phyloP scores from a whole-genome alignment of 495 filamentous ascomycete species.

The Baudoinia panamericana region DNA sequence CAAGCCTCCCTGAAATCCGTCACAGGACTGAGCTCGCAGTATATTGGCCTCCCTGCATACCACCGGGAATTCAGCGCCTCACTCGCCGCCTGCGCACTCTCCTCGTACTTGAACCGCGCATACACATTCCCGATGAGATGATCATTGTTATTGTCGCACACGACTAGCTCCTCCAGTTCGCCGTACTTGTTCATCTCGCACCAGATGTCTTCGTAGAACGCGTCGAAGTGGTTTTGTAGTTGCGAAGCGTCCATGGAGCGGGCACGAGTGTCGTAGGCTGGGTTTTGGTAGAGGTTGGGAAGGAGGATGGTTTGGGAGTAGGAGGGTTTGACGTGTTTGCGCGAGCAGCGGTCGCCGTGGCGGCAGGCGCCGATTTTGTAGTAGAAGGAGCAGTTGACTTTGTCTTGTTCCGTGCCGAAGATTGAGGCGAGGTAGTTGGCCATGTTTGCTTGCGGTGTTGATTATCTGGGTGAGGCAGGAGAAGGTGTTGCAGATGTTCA shows the following conservation, averaged over 20 bases:
- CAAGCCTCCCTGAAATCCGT: conserved; percentile 98
- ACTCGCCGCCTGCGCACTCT: conserved; percentile 83
- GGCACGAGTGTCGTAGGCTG: conserved; percentile 90
- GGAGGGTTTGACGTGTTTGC: conserved; percentile 97
- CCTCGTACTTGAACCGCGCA: conserved; percentile 99
- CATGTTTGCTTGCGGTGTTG: conserved; percentile 37
- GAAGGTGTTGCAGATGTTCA: no score
- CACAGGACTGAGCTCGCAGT: conserved; percentile 92
- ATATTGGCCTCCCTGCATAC: conserved; percentile 95
- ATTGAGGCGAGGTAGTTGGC: conserved; percentile 99
- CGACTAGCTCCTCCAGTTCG: conserved; percentile 36
- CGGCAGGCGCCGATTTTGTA: conserved; percentile 98
- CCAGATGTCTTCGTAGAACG: conserved; percentile 99
- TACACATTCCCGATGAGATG: conserved; percentile 99
- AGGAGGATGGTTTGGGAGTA: conserved; percentile 96
- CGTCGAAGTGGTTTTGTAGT: conserved; percentile 97
- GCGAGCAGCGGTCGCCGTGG: conserved; percentile 92
- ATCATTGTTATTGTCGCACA: conserved; percentile 71
- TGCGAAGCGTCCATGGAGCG: conserved; percentile 80
- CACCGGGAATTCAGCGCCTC: conserved; percentile 87
- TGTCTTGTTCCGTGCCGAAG: conserved; percentile 99
- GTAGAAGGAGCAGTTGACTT: conserved; percentile 71
- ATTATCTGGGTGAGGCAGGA: no score
- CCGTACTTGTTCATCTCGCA: conserved; percentile 68
- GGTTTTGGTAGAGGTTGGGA: conserved; percentile 98